These are phyloP conservation scores for Cercophora sp. DNA, from an alignment of 495 filamentous ascomycete genomes.

Conservation along the genomic window DNA sequence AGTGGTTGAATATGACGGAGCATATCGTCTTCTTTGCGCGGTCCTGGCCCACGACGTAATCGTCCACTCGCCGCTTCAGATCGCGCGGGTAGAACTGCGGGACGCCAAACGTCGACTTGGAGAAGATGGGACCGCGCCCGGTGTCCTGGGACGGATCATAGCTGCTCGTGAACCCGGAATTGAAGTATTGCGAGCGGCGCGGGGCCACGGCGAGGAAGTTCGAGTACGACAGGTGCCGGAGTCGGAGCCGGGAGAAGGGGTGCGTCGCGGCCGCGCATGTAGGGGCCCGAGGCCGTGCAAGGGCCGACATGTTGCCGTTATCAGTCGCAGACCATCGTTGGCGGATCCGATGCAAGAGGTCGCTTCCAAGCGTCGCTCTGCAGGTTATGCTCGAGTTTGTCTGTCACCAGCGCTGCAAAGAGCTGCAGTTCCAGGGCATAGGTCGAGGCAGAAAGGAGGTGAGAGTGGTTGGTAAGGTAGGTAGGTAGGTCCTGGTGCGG, in stretches of 20 bases:
- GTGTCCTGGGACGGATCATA: constrained; percentile 66
- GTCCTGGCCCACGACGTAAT: constrained; percentile 94
- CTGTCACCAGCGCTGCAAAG: too few species aligned
- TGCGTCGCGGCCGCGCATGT: constrained; percentile 7
- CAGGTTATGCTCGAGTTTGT: too few species aligned
- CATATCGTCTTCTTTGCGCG: constrained; percentile 93
- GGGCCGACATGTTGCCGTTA: constrained; percentile 29
- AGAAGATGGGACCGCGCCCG: constrained; percentile 48
- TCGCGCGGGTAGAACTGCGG: constrained; percentile 73
- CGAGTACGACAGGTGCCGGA: constrained; percentile 28
- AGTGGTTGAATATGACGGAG: constrained; percentile 95
- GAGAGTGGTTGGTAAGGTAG: too few species aligned
- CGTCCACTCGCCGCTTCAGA: constrained; percentile 87
- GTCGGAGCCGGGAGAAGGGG: constrained; percentile 7
- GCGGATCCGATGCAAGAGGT: too few species aligned
- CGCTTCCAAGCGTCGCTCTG: too few species aligned
- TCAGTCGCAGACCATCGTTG: too few species aligned
- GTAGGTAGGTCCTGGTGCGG: too few species aligned
- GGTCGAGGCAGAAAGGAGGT: too few species aligned
- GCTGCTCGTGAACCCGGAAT: constrained; percentile 59
- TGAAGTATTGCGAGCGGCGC: constrained; percentile 36
- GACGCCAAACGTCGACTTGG: constrained; percentile 50
- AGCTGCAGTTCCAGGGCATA: too few species aligned
- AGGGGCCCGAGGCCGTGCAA: constrained; percentile 28
- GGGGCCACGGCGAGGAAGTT: constrained; percentile 26